These are phyloP conservation scores for Podila epicladia DNA, from an alignment of 192 early-diverging fungal genomes.

Conservation along the genomic window DNA sequence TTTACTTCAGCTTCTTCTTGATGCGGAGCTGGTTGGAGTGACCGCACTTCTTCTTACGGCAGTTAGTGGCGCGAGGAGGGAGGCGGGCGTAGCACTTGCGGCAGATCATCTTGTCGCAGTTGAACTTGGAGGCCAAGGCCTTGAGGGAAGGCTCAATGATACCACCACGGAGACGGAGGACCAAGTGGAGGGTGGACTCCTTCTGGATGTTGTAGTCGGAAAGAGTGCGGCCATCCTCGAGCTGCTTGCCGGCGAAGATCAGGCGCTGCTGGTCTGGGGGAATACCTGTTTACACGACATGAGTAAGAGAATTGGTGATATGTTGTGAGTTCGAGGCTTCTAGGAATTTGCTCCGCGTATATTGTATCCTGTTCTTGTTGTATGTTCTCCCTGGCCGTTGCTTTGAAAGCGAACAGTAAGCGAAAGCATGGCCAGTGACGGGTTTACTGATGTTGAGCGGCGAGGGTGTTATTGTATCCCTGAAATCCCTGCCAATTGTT, in stretches of 20 bases:
- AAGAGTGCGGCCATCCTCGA: constrained; percentile 73
- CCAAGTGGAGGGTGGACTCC: constrained; percentile 73
- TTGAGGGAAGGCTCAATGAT: constrained; percentile 17
- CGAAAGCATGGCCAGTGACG: too few relatives aligned
- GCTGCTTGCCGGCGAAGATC: constrained; percentile 81
- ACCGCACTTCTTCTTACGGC: constrained; percentile 99
- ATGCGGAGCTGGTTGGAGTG: constrained; percentile 99
- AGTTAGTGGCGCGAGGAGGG: constrained; percentile 99
- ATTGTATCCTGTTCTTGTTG: too few relatives aligned
- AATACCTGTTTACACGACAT: constrained; percentile 52
- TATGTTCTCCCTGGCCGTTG: too few relatives aligned
- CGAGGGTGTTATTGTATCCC: too few relatives aligned
- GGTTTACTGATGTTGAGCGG: too few relatives aligned
- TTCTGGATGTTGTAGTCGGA: constrained; percentile 78
- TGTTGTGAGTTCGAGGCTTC: too few relatives aligned
- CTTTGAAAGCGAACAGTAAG: too few relatives aligned
- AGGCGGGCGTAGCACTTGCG: constrained; percentile 99
- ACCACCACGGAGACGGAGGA: constrained; percentile 72
- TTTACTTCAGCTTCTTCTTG: constrained; percentile 99
- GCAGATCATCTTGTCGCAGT: constrained; percentile 99
- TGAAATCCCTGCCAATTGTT: too few relatives aligned
- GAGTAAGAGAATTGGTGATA: too few relatives aligned
- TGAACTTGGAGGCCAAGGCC: constrained; percentile 95
- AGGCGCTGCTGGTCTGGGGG: constrained; percentile 76
- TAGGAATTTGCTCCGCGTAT: too few relatives aligned